These are phyloP conservation scores for Diaporthe citriasiana DNA, from an alignment of 2,329 filamentous ascomycete species.

Conservation along the genomic window DNA sequence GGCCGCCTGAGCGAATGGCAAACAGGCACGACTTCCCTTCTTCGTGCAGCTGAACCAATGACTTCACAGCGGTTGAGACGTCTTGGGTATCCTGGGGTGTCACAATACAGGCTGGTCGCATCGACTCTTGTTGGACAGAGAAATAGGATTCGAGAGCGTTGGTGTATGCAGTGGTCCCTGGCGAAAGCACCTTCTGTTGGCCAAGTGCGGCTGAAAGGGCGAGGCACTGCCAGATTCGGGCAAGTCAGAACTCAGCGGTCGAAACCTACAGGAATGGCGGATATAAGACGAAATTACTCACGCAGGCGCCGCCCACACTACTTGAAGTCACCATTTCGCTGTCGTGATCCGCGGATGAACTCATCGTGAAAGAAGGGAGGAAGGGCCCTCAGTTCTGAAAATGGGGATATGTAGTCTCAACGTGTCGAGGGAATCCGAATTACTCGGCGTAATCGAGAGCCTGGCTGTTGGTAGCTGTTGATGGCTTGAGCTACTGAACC, in stretches of 20 bases:
- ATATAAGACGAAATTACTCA: neutral
- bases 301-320: neutral
- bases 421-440: neutral
- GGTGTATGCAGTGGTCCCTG: slow-evolving; percentile 13
- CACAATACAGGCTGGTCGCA: slow-evolving; percentile 13
- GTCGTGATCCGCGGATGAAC: neutral
- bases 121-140: neutral
- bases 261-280: neutral
- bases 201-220: neutral
- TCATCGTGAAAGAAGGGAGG: neutral
- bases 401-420: neutral
- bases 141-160: slow-evolving; percentile 13
- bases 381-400: neutral
- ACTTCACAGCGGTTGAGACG: slow-evolving; percentile 12
- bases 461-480: neutral
- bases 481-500: neutral
- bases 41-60: neutral
- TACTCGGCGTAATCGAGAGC: neutral
- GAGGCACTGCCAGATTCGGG: neutral
- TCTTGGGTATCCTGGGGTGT: neutral
- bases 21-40: neutral
- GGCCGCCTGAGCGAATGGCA: slow-evolving; percentile 27
- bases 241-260: neutral
- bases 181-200: slow-evolving; percentile 4
- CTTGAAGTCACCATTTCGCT: neutral